Evolutionary conservation across 257 asterid species (phyloP), one percentile per base, ranked within the genome.

Genomic region (Galeopsis tetrahit): DNA sequence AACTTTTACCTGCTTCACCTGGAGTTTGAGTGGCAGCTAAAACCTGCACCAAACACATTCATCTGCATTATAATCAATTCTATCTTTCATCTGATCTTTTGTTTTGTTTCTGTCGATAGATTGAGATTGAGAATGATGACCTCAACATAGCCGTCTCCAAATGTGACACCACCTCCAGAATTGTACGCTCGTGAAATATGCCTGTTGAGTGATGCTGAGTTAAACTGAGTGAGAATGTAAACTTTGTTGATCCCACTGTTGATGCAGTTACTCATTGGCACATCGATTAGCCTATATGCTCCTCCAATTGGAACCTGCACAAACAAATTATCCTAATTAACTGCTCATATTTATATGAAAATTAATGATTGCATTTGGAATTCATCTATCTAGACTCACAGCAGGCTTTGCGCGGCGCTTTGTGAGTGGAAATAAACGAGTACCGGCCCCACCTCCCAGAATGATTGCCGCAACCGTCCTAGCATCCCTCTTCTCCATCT

Each of bases 361-460:
- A 48, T 46, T 6, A n/a, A 2, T 28, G 3, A 21, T 35, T 67
- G 71, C 60, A 39, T 10, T 61, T 7, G 31, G n/a, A 42, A 52
- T 32, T 31, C 44, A 36, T 68, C 10, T 46, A 71, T 63, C 28
- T 53, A 28, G 42, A 77, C 96, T 85, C 75, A 94, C 98, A 11
- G 98, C 98, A 69, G 98, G 97, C 82, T 94, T 94, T 58, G 98
- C 98, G 2, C 97, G 89, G 33, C 93, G 96, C 75, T 91, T 94
- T 3, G 98, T 94, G 63, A 91, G 97, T 4, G 98, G 98, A 79
- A 91, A 94, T 51, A 91, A 88, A 57, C 95, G 96, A 40, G 98
- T 94, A n/a, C 98, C 98, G 2, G 98, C 98, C 44, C 98, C 97
- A 10, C 98, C 98, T 71, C 98, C 98, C 1, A 94, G 91, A 74